These are phyloP conservation scores for Candida sanyiensis DNA, from an alignment of 805 yeast genomes.

Conservation along the genomic window DNA sequence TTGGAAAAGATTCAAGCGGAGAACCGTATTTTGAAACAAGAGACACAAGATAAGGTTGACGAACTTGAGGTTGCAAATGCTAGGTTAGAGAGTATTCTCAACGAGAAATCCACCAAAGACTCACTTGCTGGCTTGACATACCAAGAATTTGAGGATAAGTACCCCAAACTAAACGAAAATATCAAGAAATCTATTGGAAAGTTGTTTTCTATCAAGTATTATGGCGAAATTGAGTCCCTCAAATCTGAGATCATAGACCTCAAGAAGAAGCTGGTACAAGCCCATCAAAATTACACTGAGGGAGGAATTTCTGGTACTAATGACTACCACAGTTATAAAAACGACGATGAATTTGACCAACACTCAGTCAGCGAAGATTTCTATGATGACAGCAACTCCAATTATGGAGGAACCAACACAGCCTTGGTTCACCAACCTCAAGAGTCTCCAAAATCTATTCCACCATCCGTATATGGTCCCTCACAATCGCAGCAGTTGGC, in stretches of 20 bases:
- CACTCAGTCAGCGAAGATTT: background rate
- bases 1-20: constrained; percentile 1
- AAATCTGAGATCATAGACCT: constrained; percentile 4
- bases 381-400: background rate
- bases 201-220: constrained; percentile 6
- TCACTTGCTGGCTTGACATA: constrained; percentile 5
- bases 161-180: constrained; percentile 7
- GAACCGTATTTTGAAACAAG: background rate
- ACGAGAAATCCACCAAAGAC: background rate
- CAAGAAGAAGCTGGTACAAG: background rate
- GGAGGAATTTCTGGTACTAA: too few species aligned
- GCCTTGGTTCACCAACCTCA: background rate
- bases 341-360: background rate
- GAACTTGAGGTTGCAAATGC: background rate
- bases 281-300: background rate
- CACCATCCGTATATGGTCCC: too few species aligned
- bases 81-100: background rate
- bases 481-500: background rate
- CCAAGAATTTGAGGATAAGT: constrained; percentile 8
- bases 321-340: too few species aligned
- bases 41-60: background rate
- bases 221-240: constrained; percentile 8
- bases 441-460: background rate
- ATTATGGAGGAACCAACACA: background rate
- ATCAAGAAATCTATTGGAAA: constrained; percentile 9